Base-by-base conservation (phyloP, 2,329 filamentous ascomycete species). In the Phialophora tarda region DNA sequence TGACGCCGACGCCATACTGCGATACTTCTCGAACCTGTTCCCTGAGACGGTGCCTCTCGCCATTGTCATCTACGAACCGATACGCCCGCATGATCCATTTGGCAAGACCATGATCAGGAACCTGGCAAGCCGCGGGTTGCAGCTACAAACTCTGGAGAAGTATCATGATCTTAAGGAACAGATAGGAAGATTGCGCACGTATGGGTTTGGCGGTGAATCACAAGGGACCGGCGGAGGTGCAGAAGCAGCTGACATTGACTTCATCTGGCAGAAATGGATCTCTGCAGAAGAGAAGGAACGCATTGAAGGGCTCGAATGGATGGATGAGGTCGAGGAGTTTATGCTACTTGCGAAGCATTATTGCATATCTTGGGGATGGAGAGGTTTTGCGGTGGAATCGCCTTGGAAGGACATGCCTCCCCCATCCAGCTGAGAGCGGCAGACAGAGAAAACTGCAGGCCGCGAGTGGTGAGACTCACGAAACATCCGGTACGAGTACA, bases 241-340 rank as follows among this genome's bases (percentile, higher is more conserved):
- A 51, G 82, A 82, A 51, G 87, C 85, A 0, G 83, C 83, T 30
- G 87, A 88, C 74, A 83, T 91, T 41, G 82, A 87, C 71, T 84
- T 84, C n/a, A 86, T 97, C 44, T 97, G 91, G 89, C 84, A 89
- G 59, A 79, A 79, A 1, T 98, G 94, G 93, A 82, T 96, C 2
- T 74, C 76, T 0, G 75, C 82, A 0, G 81, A 81, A 1, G 94
- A 98, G 78, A 93, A 92, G 78, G 89, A 91, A 74, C 83, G 93
- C 56, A 87, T 98, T 1, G 89, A 93, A 70, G 78, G 81, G 11
- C 77, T 97, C 28, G 93, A 99, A 77, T 93, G 95, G 74, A 78
- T 99, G 69, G 95, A 99, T 79, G 95, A 99, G 79, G 85, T 97
- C 26, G 95, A 99, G 78, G 95, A 99, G 80, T 96, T 95, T 90